Evolutionary conservation across 2,329 filamentous ascomycete genomes (phyloP).

Genomic region (Fusarium nematophilum): DNA sequence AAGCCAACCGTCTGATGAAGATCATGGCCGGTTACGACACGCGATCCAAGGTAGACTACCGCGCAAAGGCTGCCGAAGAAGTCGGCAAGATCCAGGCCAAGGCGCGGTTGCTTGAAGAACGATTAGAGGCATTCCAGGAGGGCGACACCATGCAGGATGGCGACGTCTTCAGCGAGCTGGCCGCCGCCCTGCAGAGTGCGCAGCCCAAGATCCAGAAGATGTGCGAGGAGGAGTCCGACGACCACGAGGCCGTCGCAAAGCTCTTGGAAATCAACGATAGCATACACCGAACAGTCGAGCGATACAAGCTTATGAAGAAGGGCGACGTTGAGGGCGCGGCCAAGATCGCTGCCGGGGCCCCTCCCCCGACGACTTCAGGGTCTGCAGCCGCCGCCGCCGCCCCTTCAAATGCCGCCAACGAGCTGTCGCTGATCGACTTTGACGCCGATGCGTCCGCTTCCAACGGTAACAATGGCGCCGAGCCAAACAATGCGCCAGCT

Average conservation of each 20-base stretch:
- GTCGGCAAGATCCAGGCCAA: constrained; percentile 96
- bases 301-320: constrained; percentile 96
- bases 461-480: constrained; percentile 56
- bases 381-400: constrained; percentile 72
- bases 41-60: constrained; percentile 94
- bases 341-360: constrained; percentile 84
- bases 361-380: constrained; percentile 61
- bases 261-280: constrained; percentile 98
- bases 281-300: constrained; percentile 95
- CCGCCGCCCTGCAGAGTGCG: constrained; percentile 87
- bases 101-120: constrained; percentile 90
- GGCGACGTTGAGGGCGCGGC: constrained; percentile 87
- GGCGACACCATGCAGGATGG: constrained; percentile 81
- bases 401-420: constrained; percentile 62
- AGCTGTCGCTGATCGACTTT: constrained; percentile 95
- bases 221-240: constrained; percentile 98
- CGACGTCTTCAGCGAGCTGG: constrained; percentile 84
- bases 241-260: constrained; percentile 94
- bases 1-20: constrained; percentile 98
- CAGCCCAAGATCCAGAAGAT: constrained; percentile 99
- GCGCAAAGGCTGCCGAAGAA: constrained; percentile 96
- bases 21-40: constrained; percentile 99
- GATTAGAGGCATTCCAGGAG: constrained; percentile 83
- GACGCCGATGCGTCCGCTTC: constrained; percentile 72
- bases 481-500: constrained; percentile 42